A percentile compares a stretch with the other conserved stretches of the same genome.
phyloP scores from a whole-genome alignment of 768 basidiomycete species.

The Lentinula detonsa region DNA sequence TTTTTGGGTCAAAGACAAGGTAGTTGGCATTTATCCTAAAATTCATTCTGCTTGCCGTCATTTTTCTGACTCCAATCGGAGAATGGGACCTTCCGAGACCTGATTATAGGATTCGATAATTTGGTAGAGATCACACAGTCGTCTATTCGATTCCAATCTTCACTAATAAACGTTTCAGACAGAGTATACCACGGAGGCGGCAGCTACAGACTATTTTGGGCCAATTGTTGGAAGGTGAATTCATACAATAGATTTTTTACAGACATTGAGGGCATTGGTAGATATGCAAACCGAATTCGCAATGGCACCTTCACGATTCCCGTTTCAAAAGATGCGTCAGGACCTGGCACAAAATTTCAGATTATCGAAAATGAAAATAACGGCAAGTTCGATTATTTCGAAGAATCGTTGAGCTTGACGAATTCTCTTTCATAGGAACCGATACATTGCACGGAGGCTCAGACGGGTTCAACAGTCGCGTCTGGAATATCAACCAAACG shows the following conservation, averaged over 20 bases:
- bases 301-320: constrained; percentile 40
- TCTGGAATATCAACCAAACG: constrained; percentile 23
- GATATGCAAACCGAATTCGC: constrained; percentile 39
- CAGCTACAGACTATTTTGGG: too few relatives aligned
- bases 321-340: constrained; percentile 30
- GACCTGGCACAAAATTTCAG: constrained; percentile 28
- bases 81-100: too few relatives aligned
- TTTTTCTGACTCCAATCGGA: too few relatives aligned
- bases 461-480: constrained; percentile 33
- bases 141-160: constrained; percentile 1
- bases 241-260: too few relatives aligned
- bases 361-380: constrained; percentile 16
- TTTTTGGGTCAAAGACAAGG: too few relatives aligned
- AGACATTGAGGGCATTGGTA: constrained; percentile 3
- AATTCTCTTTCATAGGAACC: too few relatives aligned
- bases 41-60: too few relatives aligned
- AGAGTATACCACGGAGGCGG: too few relatives aligned
- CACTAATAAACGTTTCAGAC: not conserved
- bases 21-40: too few relatives aligned
- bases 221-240: too few relatives aligned
- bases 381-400: constrained; percentile 8
- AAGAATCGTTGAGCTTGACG: constrained; percentile 20
- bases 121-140: too few relatives aligned
- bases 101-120: too few relatives aligned
- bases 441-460: constrained; percentile 34